A percentile compares a stretch with the other conserved stretches of the same genome.
These are phyloP conservation scores for Crithidia sp. DNA, from an alignment of 208 protist genomes.

Conservation along the genomic window DNA sequence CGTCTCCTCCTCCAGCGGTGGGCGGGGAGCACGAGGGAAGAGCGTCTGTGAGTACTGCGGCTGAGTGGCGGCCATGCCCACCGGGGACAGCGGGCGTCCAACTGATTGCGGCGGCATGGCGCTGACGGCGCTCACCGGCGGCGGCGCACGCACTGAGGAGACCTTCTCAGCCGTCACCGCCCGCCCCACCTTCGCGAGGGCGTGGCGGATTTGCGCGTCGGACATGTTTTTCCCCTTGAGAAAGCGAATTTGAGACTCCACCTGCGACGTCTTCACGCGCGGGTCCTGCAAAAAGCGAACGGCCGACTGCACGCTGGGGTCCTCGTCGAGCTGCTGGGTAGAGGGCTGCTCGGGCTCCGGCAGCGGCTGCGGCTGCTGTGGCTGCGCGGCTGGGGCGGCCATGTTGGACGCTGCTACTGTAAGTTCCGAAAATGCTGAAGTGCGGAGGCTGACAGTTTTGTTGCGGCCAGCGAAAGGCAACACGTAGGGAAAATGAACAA, in stretches of 20 bases:
- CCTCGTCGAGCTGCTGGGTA: slow-evolving; percentile 22
- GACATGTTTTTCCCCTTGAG: slow-evolving; percentile 78
- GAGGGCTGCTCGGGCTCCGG: slow-evolving; percentile 31
- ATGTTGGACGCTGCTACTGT: neutral
- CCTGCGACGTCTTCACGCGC: slow-evolving; percentile 52
- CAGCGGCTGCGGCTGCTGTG: slow-evolving; percentile 6
- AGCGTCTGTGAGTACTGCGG: slow-evolving; percentile 44
- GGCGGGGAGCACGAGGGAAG: slow-evolving; percentile 42
- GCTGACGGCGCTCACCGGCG: neutral
- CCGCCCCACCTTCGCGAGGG: slow-evolving; percentile 64
- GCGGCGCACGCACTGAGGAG: slow-evolving; percentile 24
- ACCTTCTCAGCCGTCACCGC: slow-evolving; percentile 57
- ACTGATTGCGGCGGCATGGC: neutral
- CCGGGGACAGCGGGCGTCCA: neutral
- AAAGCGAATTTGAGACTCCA: slow-evolving; percentile 73
- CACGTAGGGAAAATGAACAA: too few species aligned
- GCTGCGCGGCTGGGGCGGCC: slow-evolving; percentile 1
- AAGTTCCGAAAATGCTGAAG: neutral
- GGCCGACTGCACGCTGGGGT: slow-evolving; percentile 46
- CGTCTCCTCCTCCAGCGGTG: slow-evolving; percentile 27
- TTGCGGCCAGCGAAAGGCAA: too few species aligned
- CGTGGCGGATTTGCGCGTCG: slow-evolving; percentile 63
- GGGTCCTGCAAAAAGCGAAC: slow-evolving; percentile 74
- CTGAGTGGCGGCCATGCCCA: slow-evolving; percentile 4
- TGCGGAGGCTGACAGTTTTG: too few species aligned